Base-by-base conservation (phyloP, 768 basidiomycete species). In the Tubosaeta sp. region DNA sequence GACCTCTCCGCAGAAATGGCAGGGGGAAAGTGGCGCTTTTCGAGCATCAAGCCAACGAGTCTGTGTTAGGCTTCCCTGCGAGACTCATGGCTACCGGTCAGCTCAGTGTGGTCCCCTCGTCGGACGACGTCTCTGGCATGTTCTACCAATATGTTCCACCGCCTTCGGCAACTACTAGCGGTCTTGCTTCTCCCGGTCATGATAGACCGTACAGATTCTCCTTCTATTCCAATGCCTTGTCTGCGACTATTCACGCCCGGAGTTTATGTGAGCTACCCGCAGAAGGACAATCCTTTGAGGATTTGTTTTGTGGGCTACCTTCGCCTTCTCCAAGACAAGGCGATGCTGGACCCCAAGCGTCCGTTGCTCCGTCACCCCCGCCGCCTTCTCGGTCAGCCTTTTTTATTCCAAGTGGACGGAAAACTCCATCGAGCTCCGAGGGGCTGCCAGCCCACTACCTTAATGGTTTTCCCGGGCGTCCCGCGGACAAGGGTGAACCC, bases 121-220 rank as follows among this genome's bases (percentile, higher is more conserved):
- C 65, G 32, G 76, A 76, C 16, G 70, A 77, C n/a, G 45, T 78
- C 27, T 41, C 69, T 34, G 46, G 51, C 17, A 41, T 60, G 37
- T 57, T 60, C 16, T 54, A 54, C 16, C 52, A 49, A 45, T 59
- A 57, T 17, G 10, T 17, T 2, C 22, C 59, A 8, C 55, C 55
- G 5, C 57, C 56, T 22, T 34, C 56, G 1, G 29, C 53, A 2
- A 53, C 47, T 11, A 33, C 64, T 25, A 54, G 55, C 11, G 73
- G 73, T 7, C 73, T 78, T 46, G 68, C 77, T 22, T 71, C 76
- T 46, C 74, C 76, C 4, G 83, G 79, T 0, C 86, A 93, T 57
- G 92, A 94, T 62, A 77, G 93, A 62, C 95, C 95, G 9, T 98
- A 97, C 65, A 82, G 97, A 42, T 99, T 98, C 73, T 97, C 97